Percentiles rank a stretch among this genome's conserved stretches.
These are phyloP conservation scores for Colletotrichum sp. DNA, from an alignment of 2,329 filamentous ascomycete genomes.

Conservation along the genomic window DNA sequence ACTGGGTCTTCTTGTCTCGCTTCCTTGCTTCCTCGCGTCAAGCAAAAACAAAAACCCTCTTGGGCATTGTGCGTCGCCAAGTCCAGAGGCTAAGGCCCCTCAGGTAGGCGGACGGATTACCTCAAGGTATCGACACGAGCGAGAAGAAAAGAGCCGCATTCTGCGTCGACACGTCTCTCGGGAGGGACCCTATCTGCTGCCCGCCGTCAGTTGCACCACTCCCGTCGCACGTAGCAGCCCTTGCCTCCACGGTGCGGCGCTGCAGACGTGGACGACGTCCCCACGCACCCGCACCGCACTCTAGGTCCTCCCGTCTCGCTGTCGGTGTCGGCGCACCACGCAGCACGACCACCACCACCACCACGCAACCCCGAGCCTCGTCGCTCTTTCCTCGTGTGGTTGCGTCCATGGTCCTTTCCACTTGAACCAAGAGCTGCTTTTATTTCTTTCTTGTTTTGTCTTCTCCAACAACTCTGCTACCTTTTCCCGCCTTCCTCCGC, in stretches of 20 bases:
- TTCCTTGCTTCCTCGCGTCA: background rate
- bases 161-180: background rate
- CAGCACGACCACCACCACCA: background rate
- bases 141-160: background rate
- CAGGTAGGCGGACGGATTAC: background rate
- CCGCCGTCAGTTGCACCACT: background rate
- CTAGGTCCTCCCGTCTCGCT: background rate
- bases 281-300: constrained; percentile 10
- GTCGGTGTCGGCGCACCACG: constrained; percentile 2
- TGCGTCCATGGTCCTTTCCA: constrained; percentile 14
- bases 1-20: background rate
- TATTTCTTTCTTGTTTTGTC: background rate
- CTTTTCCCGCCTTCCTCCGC: background rate
- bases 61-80: background rate
- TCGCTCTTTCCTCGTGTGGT: constrained; percentile 17
- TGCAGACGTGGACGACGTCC: background rate
- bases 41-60: background rate
- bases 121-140: background rate
- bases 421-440: background rate
- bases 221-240: background rate
- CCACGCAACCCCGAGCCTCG: constrained; percentile 8
- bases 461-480: background rate
- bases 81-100: background rate
- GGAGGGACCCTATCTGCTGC: background rate
- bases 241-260: constrained; percentile 14